Percentiles rank a stretch among this genome's conserved stretches.
These are phyloP conservation scores for Kodamaea laetipori DNA, from an alignment of 805 yeast genomes.

Conservation along the genomic window DNA sequence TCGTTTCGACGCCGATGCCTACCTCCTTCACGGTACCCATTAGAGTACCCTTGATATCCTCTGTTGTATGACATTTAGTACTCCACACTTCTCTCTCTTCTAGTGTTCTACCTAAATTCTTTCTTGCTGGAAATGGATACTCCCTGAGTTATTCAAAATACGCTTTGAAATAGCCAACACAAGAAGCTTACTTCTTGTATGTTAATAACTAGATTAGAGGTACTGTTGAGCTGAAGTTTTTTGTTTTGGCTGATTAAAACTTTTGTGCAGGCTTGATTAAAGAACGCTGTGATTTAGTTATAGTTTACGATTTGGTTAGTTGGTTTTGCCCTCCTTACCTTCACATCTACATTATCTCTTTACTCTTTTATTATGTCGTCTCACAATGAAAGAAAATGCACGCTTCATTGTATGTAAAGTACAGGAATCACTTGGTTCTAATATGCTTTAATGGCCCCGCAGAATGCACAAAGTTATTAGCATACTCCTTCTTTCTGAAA, in stretches of 20 bases:
- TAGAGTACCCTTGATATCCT: background rate
- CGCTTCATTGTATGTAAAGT: too few relatives aligned
- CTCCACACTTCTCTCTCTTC: background rate
- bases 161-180: background rate
- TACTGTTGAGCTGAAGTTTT: slow-evolving; percentile 1
- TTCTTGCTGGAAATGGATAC: background rate
- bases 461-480: slow-evolving; percentile 69
- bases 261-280: slow-evolving; percentile 1
- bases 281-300: too few relatives aligned
- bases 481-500: slow-evolving; percentile 73
- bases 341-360: too few relatives aligned
- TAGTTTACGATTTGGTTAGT: too few relatives aligned
- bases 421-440: slow-evolving; percentile 61
- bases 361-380: too few relatives aligned
- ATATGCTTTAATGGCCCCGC: slow-evolving; percentile 75
- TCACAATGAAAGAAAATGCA: too few relatives aligned
- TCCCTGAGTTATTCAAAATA: background rate
- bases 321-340: too few relatives aligned
- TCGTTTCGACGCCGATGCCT: slow-evolving; percentile 1
- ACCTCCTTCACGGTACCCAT: background rate
- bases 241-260: background rate
- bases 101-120: background rate
- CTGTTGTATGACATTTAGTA: slow-evolving; percentile 1
- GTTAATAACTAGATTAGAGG: too few relatives aligned
- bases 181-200: too few relatives aligned